Conservation (phyloP, 768 basidiomycete species). For the Tephrocybe sp. region DNA sequence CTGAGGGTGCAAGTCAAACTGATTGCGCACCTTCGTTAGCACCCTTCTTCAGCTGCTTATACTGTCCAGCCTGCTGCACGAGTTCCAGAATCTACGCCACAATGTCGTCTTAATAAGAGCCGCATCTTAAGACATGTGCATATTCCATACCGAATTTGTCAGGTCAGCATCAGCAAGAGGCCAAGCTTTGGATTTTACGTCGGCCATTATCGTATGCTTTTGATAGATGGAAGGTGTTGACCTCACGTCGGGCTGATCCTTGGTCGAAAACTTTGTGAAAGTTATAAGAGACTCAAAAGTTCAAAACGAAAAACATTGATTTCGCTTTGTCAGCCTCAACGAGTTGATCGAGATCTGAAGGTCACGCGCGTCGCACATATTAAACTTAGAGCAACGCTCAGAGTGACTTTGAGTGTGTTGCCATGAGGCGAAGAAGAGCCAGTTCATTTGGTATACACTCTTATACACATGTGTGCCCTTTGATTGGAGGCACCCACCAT, state of each 20-base stretch:
- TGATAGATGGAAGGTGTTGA: slow-evolving; percentile 36
- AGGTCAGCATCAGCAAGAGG: slow-evolving; percentile 83
- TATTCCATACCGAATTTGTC: slow-evolving; percentile 80
- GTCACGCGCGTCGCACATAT: background rate
- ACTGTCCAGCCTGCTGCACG: slow-evolving; percentile 93
- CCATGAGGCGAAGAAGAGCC: no score
- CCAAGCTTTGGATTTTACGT: slow-evolving; percentile 80
- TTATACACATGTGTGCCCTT: no score
- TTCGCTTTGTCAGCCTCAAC: slow-evolving; percentile 12
- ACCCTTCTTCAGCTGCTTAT: slow-evolving; percentile 98
- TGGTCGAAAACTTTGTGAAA: slow-evolving; percentile 53
- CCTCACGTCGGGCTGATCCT: slow-evolving; percentile 87
- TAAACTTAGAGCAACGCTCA: no score
- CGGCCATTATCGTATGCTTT: slow-evolving; percentile 50
- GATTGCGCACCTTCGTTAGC: slow-evolving; percentile 85
- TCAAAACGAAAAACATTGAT: slow-evolving; percentile 10
- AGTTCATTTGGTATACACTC: no score
- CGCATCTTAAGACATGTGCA: background rate
- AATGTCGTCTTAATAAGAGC: slow-evolving; percentile 2
- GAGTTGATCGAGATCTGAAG: background rate
- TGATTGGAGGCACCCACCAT: no score
- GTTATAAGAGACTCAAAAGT: background rate
- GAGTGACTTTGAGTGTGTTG: no score
- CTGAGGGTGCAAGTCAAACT: no score
- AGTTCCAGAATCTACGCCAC: slow-evolving; percentile 83